Evolutionary conservation across 1,284 basidiomycete genomes (phyloP).

Genomic region (Sporisorium graminicola): DNA sequence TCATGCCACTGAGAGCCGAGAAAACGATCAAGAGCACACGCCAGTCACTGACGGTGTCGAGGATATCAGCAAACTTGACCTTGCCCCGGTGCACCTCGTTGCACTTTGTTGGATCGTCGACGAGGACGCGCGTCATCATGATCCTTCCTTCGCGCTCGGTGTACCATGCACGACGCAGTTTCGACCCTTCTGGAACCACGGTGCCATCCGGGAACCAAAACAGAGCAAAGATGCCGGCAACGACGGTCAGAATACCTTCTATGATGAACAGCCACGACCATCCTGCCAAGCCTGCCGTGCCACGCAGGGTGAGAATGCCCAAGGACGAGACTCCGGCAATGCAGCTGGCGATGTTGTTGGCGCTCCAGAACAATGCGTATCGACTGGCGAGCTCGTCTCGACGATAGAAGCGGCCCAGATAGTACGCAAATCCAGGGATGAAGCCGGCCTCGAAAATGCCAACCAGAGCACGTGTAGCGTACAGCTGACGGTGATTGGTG

Average conservation of each 20-base stretch:
- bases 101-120: constrained; percentile 3
- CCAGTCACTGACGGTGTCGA: background rate
- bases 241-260: background rate
- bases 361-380: constrained; percentile 3
- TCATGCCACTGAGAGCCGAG: background rate
- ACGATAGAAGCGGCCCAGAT: background rate
- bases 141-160: background rate
- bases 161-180: constrained; percentile 1
- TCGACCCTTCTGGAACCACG: background rate
- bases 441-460: constrained; percentile 1
- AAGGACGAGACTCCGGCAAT: background rate
- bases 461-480: constrained; percentile 1
- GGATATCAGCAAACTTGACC: background rate
- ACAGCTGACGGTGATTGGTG: constrained; percentile 2
- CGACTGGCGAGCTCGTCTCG: background rate
- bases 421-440: constrained; percentile 1
- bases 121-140: constrained; percentile 2
- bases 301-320: background rate
- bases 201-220: constrained; percentile 1
- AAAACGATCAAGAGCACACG: background rate
- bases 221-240: constrained; percentile 2
- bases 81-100: constrained; percentile 3
- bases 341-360: constrained; percentile 4
- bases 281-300: background rate
- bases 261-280: constrained; percentile 5